phyloP scores from a whole-genome alignment of 768 basidiomycete species.

The Pleurotus cornucopiae region DNA sequence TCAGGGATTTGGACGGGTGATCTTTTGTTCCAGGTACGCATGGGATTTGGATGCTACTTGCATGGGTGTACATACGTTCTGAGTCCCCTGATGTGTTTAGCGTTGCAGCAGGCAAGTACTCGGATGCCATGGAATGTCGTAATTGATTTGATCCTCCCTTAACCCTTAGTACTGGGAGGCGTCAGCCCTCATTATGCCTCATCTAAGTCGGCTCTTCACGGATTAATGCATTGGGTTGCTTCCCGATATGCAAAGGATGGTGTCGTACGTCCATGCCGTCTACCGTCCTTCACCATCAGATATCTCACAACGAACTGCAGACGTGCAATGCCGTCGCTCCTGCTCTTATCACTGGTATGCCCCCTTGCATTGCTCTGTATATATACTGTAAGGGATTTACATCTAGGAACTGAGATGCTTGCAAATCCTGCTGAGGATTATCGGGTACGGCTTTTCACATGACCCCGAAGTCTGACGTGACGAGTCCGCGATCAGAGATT shows the following conservation, averaged over 20 bases:
- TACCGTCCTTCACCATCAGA: too few species aligned
- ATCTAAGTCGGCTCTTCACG: constrained; percentile 51
- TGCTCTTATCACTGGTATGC: constrained; percentile 40
- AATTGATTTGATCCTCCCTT: too few species aligned
- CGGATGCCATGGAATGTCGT: too few species aligned
- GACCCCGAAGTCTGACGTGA: not conserved
- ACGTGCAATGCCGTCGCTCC: constrained; percentile 52
- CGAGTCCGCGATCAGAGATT: constrained; percentile 25
- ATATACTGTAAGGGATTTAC: too few species aligned
- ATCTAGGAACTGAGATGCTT: constrained; percentile 45
- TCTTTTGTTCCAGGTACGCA: constrained; percentile 48
- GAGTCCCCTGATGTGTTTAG: constrained; percentile 16
- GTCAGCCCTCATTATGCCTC: constrained; percentile 56
- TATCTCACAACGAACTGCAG: constrained; percentile 16
- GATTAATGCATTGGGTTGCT: constrained; percentile 53
- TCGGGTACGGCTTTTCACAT: constrained; percentile 18
- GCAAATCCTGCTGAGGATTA: constrained; percentile 30
- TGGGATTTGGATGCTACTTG: not conserved
- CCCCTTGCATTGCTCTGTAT: not conserved
- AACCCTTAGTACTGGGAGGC: constrained; percentile 39
- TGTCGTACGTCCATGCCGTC: constrained; percentile 29
- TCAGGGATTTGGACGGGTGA: constrained; percentile 44
- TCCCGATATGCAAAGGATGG: constrained; percentile 46
- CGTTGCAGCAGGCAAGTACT: constrained; percentile 37
- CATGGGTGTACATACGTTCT: too few species aligned